phyloP scores from a whole-genome alignment of 805 yeast species.

The Cyberlindnera petersonii region DNA sequence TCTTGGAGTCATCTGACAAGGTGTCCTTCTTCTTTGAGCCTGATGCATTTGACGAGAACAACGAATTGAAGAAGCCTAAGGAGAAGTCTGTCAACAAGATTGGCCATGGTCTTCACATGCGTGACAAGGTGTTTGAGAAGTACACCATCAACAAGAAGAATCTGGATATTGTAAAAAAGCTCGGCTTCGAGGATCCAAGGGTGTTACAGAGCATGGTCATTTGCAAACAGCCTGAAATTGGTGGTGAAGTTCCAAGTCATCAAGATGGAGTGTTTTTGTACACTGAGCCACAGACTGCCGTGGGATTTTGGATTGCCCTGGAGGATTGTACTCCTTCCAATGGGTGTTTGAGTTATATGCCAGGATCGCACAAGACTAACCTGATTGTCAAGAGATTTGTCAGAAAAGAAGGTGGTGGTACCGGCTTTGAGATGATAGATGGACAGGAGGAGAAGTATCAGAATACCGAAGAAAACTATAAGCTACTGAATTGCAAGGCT shows the following conservation, averaged over 20 bases:
- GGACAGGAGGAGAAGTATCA: constrained; percentile 24
- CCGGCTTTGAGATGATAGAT: constrained; percentile 56
- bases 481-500: constrained; percentile 57
- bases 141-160: constrained; percentile 52
- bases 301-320: constrained; percentile 81
- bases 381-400: constrained; percentile 63
- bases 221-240: constrained; percentile 72
- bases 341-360: constrained; percentile 66
- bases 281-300: constrained; percentile 65
- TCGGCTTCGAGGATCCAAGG: constrained; percentile 59
- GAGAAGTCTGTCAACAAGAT: constrained; percentile 65
- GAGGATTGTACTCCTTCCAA: constrained; percentile 65
- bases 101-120: constrained; percentile 73
- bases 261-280: constrained; percentile 71
- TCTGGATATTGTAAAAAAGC: constrained; percentile 44
- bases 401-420: constrained; percentile 47
- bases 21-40: constrained; percentile 67
- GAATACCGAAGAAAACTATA: constrained; percentile 37
- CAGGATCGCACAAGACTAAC: constrained; percentile 62
- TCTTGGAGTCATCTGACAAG: constrained; percentile 64
- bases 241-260: constrained; percentile 73
- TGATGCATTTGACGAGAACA: constrained; percentile 55
- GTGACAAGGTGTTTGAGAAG: constrained; percentile 39
- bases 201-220: constrained; percentile 77
- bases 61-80: constrained; percentile 50